These are phyloP conservation scores for Closterium sp. DNA, from an alignment of 139 green algal genomes.

Conservation along the genomic window DNA sequence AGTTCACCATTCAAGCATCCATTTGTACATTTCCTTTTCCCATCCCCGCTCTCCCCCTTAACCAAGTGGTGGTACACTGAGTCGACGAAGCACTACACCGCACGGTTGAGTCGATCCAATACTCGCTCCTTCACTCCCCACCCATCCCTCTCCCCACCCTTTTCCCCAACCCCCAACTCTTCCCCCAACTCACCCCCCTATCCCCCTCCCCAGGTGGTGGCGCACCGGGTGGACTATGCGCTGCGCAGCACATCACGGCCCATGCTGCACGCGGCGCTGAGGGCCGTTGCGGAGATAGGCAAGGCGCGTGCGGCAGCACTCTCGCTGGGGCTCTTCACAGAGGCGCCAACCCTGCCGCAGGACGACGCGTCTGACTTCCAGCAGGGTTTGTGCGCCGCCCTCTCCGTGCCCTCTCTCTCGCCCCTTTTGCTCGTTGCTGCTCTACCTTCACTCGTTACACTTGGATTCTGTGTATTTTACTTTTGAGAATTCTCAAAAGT, in stretches of 20 bases:
- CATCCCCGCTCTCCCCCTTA: no score
- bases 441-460: neutral
- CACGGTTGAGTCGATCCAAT: no score
- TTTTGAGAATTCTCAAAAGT: no score
- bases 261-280: constrained; percentile 18
- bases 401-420: neutral
- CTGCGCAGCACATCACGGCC: constrained; percentile 26
- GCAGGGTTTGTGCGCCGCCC: neutral
- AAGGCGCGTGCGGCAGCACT: constrained; percentile 28
- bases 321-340: constrained; percentile 10
- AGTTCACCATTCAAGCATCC: no score
- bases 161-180: no score
- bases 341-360: neutral
- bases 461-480: no score
- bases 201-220: neutral
- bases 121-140: neutral
- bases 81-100: no score
- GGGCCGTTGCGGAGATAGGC: constrained; percentile 25
- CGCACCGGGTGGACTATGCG: neutral
- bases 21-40: no score
- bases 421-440: neutral
- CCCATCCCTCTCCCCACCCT: neutral
- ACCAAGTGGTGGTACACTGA: no score
- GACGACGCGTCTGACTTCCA: neutral
- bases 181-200: no score